phyloP scores from a whole-genome alignment of 768 basidiomycete species.

The Macrolepiota dolichaula region DNA sequence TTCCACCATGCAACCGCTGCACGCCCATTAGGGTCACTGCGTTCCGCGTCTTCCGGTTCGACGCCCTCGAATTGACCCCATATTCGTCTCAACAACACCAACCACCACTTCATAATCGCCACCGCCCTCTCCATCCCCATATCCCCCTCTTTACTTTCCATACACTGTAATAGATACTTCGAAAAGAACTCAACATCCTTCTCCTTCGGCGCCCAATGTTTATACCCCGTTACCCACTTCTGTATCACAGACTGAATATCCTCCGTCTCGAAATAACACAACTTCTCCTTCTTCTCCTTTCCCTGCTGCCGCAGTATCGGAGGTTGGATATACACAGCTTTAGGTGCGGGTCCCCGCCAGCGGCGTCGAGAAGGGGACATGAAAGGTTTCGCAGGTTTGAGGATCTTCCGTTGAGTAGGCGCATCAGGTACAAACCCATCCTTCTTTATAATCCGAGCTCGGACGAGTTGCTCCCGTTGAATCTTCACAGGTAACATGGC shows the following conservation, averaged over 20 bases:
- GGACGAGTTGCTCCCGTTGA: constrained; percentile 73
- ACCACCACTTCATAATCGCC: constrained; percentile 81
- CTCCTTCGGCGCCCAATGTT: constrained; percentile 58
- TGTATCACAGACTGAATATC: constrained; percentile 75
- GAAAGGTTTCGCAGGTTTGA: constrained; percentile 48
- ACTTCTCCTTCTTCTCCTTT: constrained; percentile 51
- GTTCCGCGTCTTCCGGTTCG: constrained; percentile 31
- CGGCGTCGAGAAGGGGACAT: constrained; percentile 37
- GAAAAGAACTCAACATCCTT: constrained; percentile 76
- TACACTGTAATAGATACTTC: constrained; percentile 66
- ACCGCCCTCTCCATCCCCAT: constrained; percentile 64
- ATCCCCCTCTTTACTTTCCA: constrained; percentile 56
- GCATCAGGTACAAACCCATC: constrained; percentile 36
- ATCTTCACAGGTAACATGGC: constrained; percentile 56
- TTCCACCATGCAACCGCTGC: constrained; percentile 69
- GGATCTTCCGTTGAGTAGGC: constrained; percentile 29
- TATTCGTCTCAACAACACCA: constrained; percentile 59
- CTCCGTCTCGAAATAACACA: constrained; percentile 57
- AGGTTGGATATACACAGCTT: constrained; percentile 46
- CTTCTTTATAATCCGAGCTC: constrained; percentile 47
- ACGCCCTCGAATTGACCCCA: constrained; percentile 57
- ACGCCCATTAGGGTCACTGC: constrained; percentile 39
- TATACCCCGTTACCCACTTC: constrained; percentile 69
- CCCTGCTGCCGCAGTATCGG: constrained; percentile 59
- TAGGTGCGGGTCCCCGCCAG: constrained; percentile 50